Percentiles rank a stretch among this genome's conserved stretches.
These are phyloP conservation scores for Sabuloglossum arenarium DNA, from an alignment of 495 filamentous ascomycete species.

Conservation along the genomic window DNA sequence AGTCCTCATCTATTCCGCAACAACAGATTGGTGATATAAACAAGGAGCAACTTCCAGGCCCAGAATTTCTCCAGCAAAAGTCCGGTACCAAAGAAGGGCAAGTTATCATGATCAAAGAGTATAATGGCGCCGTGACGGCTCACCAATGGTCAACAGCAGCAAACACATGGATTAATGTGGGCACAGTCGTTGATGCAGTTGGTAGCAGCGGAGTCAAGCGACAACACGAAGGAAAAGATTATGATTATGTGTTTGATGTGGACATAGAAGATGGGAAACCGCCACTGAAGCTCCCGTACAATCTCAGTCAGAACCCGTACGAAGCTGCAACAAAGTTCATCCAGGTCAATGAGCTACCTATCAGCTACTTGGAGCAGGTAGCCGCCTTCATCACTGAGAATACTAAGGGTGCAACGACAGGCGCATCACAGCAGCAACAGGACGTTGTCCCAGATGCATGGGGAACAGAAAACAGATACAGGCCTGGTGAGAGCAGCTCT, in stretches of 20 bases:
- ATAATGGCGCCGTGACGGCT: slow-evolving; percentile 56
- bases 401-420: slow-evolving; percentile 67
- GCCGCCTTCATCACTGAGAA: slow-evolving; percentile 85
- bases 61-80: slow-evolving; percentile 60
- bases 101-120: slow-evolving; percentile 70
- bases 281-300: slow-evolving; percentile 82
- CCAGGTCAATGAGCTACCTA: slow-evolving; percentile 70
- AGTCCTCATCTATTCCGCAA: slow-evolving; percentile 64
- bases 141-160: slow-evolving; percentile 56
- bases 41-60: slow-evolving; percentile 73
- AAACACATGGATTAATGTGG: slow-evolving; percentile 63
- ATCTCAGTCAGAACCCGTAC: slow-evolving; percentile 81
- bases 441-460: slow-evolving; percentile 44
- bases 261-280: slow-evolving; percentile 94
- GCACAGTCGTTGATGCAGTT: slow-evolving; percentile 78
- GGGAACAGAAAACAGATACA: slow-evolving; percentile 58
- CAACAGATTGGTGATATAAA: slow-evolving; percentile 64
- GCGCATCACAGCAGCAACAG: slow-evolving; percentile 27
- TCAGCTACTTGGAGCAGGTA: slow-evolving; percentile 80
- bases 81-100: slow-evolving; percentile 85
- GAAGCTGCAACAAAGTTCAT: slow-evolving; percentile 85
- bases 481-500: slow-evolving; percentile 38
- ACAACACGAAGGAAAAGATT: slow-evolving; percentile 65
- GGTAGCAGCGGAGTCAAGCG: slow-evolving; percentile 60
- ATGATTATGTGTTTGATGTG: slow-evolving; percentile 96